Conservation (phyloP, 2,329 filamentous ascomycete genomes). For the Thielaviopsis euricoi region DNA sequence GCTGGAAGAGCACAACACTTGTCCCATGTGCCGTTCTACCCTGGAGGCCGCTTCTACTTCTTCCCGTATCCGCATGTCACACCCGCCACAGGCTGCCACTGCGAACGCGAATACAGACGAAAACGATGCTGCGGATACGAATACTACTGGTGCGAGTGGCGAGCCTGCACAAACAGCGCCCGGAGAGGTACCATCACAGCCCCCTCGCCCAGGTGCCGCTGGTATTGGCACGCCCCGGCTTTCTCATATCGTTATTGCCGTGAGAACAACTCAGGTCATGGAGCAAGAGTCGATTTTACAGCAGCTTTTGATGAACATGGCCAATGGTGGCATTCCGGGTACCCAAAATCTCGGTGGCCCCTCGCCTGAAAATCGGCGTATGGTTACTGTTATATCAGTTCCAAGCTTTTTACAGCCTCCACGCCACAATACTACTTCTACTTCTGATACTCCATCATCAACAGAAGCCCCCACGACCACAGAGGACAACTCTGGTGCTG, state of each 20-base stretch:
- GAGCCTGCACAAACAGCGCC: neutral
- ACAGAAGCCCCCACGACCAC: neutral
- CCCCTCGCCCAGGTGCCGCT: neutral
- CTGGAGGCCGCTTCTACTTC: slow-evolving; percentile 23
- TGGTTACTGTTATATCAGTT: neutral
- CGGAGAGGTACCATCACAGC: neutral
- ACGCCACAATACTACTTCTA: neutral
- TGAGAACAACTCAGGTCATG: neutral
- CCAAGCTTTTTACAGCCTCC: neutral
- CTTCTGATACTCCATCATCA: too few relatives aligned
- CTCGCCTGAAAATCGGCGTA: neutral
- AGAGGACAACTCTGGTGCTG: neutral
- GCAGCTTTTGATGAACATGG: neutral
- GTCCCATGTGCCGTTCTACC: slow-evolving; percentile 58
- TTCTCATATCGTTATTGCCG: neutral
- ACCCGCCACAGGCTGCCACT: neutral
- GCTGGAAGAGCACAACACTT: slow-evolving; percentile 84
- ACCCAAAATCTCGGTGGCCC: neutral
- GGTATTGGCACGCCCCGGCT: neutral
- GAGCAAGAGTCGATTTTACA: neutral
- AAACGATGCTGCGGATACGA: neutral
- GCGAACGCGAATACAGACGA: too few relatives aligned
- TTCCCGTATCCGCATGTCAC: neutral
- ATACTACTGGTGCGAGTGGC: neutral
- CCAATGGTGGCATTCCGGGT: neutral